Evolutionary conservation across 2,329 filamentous ascomycete species (phyloP).

Genomic region (Cercospora canescens): DNA sequence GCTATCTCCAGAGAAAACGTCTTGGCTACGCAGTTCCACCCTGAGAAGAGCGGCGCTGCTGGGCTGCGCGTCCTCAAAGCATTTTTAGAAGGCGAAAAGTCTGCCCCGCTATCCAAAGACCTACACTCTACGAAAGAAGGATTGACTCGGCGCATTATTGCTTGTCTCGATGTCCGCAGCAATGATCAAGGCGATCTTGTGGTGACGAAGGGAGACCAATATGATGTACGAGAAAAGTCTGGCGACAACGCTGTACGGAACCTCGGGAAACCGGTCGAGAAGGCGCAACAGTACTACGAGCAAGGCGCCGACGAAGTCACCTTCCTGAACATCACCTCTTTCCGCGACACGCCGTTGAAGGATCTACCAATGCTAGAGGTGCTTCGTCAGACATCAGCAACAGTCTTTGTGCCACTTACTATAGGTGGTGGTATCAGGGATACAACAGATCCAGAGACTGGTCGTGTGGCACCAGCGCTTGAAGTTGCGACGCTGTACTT

Average conservation of each 20-base stretch:
- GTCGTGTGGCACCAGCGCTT: constrained; percentile 80
- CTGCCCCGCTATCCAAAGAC: constrained; percentile 52
- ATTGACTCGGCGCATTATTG: constrained; percentile 89
- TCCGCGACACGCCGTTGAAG: constrained; percentile 89
- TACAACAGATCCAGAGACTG: constrained; percentile 78
- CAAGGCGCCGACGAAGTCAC: constrained; percentile 96
- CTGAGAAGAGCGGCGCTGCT: constrained; percentile 92
- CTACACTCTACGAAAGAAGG: constrained; percentile 56
- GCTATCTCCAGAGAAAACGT: constrained; percentile 84
- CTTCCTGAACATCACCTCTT: constrained; percentile 97
- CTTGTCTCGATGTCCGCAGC: constrained; percentile 90
- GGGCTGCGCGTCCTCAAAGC: constrained; percentile 81
- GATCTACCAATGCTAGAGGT: constrained; percentile 97
- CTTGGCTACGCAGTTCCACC: constrained; percentile 93
- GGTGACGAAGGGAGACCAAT: constrained; percentile 97
- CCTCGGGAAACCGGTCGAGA: constrained; percentile 92
- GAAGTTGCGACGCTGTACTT: constrained; percentile 98
- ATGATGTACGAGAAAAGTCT: constrained; percentile 92
- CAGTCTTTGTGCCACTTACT: constrained; percentile 93
- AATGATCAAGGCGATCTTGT: constrained; percentile 95
- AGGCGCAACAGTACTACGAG: constrained; percentile 92
- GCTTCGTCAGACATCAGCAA: constrained; percentile 78
- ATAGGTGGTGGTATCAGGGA: constrained; percentile 95
- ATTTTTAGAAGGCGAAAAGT: constrained; percentile 74
- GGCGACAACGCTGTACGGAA: constrained; percentile 72